Evolutionary conservation across 495 filamentous ascomycete genomes (phyloP), one percentile per base, ranked within the genome.

Genomic region (Neurospora africana): DNA sequence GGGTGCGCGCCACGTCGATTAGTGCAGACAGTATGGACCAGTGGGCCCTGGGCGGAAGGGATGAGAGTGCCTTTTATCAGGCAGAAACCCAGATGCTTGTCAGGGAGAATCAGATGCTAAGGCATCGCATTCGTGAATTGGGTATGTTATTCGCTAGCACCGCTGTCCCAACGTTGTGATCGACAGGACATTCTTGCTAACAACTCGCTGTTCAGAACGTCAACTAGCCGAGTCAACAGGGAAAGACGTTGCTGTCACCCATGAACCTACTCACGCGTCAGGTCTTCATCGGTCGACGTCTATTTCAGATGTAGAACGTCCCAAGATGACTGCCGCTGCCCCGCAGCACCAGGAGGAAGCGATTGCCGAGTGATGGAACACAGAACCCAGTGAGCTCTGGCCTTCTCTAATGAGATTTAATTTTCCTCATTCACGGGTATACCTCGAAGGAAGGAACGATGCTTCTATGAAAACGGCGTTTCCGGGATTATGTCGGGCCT

Each of bases 81-180:
- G 93, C 94, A 4, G 95, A 99, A 81, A 94, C 93, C 4, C 89
- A 92, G 75, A 95, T 89, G 83, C 82, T 99, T 74, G 86, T 88
- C 23, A 85, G 95, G 58, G 95, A 99, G 83, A 99, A 99, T 77
- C 92, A 96, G 79, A 96, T 99, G 91, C 83, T 99, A 71, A 89
- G 90, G 70, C 86, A 90, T 77, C 87, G 95, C 68, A 93, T 97
- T 68, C 88, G 92, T 41, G 95, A 97, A 77, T 83, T 98, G 17
- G 92, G 91, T 89, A 36, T 36, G 36, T 36, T 36, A 5, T 36
- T 0, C 36, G 7, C 36, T 36, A 36, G 7, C 36, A 36, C 36
- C 36, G 36, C 36, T 36, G 1, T 36, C 1, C 0, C 36, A 36
- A 36, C 33, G 8, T 9, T 36, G 7, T 36, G 36, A 9, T 36